Conservation (phyloP, 192 early-diverging fungal genomes). For the Spizellomyces punctatus region DNA sequence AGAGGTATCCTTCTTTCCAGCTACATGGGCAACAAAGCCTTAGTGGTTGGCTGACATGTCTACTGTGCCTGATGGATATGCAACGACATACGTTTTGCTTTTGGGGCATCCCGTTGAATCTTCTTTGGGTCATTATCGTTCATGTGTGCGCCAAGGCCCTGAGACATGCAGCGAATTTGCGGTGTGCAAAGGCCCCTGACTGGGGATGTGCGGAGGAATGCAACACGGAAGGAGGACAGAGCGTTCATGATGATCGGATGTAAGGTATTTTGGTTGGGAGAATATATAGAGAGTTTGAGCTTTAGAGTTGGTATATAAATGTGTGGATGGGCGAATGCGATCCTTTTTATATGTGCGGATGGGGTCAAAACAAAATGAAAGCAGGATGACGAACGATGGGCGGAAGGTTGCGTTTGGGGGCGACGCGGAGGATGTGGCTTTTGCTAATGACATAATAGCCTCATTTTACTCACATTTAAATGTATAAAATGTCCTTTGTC, state of each 20-base stretch:
- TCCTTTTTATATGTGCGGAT: no score
- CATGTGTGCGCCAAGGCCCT: conserved; percentile 1
- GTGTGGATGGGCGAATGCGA: no score
- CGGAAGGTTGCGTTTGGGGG: no score
- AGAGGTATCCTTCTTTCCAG: conserved; percentile 5
- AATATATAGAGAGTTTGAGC: no score
- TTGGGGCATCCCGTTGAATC: background rate
- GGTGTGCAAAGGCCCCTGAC: background rate
- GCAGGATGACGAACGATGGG: no score
- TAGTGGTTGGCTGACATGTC: background rate
- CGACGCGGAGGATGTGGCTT: no score
- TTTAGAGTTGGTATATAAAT: no score
- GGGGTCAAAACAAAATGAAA: no score
- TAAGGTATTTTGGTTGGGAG: no score
- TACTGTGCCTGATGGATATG: background rate
- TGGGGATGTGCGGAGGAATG: background rate
- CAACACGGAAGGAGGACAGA: background rate
- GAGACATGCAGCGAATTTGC: conserved; percentile 1
- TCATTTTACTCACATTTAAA: no score
- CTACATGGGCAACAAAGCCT: background rate
- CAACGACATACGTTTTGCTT: background rate
- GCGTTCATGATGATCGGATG: background rate
- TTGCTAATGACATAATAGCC: no score
- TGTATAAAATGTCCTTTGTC: no score
- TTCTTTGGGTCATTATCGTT: conserved; percentile 3